Conservation (phyloP, 345 rosid species). For the Tarenaya hassleriana region DNA sequence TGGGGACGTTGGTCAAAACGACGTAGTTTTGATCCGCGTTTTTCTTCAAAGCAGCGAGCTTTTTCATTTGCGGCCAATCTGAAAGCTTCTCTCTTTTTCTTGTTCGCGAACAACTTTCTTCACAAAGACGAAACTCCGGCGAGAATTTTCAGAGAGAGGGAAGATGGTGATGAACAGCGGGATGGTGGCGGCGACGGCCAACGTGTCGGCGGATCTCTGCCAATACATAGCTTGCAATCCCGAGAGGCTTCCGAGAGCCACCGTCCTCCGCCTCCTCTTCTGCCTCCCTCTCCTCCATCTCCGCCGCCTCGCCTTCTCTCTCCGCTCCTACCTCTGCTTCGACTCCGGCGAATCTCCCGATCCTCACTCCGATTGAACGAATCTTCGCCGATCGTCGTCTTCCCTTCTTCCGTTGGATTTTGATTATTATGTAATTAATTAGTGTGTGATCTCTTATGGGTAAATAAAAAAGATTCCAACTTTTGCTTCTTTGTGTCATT, state of each 20-base stretch:
- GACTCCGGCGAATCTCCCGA: constrained; percentile 21
- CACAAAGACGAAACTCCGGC: too few species aligned
- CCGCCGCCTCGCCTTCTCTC: constrained; percentile 51
- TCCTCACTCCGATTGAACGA: constrained; percentile 37
- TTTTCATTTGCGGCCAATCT: too few species aligned
- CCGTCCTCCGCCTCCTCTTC: constrained; percentile 56
- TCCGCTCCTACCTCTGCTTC: constrained; percentile 61
- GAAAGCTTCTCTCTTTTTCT: too few species aligned
- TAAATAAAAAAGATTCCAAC: too few species aligned
- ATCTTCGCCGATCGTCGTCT: constrained; percentile 7
- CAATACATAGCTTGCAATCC: constrained; percentile 93
- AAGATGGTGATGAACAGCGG: constrained; percentile 67
- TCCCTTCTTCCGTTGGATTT: too few species aligned
- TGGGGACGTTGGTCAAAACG: too few species aligned
- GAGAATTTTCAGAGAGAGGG: neutral
- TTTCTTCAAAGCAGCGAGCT: too few species aligned
- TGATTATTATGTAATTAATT: too few species aligned
- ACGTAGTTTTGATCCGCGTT: too few species aligned
- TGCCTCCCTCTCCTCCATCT: constrained; percentile 55
- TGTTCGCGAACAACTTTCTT: too few species aligned
- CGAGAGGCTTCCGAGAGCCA: constrained; percentile 55
- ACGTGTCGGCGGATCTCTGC: constrained; percentile 58
- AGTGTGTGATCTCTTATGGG: too few species aligned
- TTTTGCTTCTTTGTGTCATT: too few species aligned
- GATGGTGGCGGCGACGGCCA: constrained; percentile 50